Percentiles rank a stretch among this genome's conserved stretches.
Evolutionary conservation across 495 filamentous ascomycete genomes (phyloP).

Genomic region (Penicillium taxi): DNA sequence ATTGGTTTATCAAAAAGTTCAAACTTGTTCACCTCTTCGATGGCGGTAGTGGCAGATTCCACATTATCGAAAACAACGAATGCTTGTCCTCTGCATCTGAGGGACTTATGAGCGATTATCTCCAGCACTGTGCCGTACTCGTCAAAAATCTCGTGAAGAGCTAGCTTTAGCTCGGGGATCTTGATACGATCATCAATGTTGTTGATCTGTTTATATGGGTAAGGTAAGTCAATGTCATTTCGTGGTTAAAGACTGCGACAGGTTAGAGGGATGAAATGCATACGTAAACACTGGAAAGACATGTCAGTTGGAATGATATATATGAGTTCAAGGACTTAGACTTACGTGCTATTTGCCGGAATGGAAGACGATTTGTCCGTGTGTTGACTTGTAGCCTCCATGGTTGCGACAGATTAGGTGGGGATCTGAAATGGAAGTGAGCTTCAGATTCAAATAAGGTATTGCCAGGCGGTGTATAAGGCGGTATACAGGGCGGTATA

Average conservation of each 20-base stretch:
- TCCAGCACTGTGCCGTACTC: slow-evolving; percentile 90
- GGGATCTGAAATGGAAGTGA: slow-evolving; percentile 14
- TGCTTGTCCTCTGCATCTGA: slow-evolving; percentile 91
- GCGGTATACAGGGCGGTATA: too few relatives aligned
- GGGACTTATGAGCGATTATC: slow-evolving; percentile 83
- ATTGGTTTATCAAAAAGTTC: slow-evolving; percentile 92
- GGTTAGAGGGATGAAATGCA: slow-evolving; percentile 12
- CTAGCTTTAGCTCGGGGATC: slow-evolving; percentile 63
- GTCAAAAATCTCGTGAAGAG: slow-evolving; percentile 71
- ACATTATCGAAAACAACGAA: slow-evolving; percentile 87
- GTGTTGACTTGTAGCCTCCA: slow-evolving; percentile 29
- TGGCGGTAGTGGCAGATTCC: slow-evolving; percentile 67
- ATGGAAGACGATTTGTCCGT: too few relatives aligned
- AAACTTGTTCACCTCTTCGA: slow-evolving; percentile 88
- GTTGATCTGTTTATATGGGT: slow-evolving; percentile 49
- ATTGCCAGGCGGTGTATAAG: too few relatives aligned
- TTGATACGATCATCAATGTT: slow-evolving; percentile 95
- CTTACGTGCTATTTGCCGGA: slow-evolving; percentile 45
- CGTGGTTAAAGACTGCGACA: slow-evolving; percentile 7
- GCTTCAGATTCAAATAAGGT: slow-evolving; percentile 17
- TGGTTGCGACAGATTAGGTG: slow-evolving; percentile 29
- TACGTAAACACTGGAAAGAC: slow-evolving; percentile 45
- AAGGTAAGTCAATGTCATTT: slow-evolving; percentile 4
- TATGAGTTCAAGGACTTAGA: background rate
- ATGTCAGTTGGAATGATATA: slow-evolving; percentile 13